Percentiles rank a stretch among this genome's conserved stretches.
Evolutionary conservation across 805 yeast species (phyloP).

Genomic region (Pichia deserticola): DNA sequence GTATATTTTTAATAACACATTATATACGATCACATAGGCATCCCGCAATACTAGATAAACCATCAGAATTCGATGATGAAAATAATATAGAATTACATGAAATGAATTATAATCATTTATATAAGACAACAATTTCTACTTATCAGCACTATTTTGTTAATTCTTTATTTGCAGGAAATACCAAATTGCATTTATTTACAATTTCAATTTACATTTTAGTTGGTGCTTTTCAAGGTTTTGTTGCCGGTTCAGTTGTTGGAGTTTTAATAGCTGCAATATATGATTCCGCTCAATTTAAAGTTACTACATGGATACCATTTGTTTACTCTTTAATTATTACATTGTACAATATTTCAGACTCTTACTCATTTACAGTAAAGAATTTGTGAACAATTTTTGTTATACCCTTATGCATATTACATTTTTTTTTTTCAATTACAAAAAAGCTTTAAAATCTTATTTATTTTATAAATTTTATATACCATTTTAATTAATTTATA

Average conservation of each 20-base stretch:
- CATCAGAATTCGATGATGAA: not conserved
- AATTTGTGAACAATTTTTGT: not conserved
- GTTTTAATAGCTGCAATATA: slow-evolving; percentile 68
- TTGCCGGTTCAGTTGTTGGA: slow-evolving; percentile 73
- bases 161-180: slow-evolving; percentile 3
- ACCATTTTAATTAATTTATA: too few species aligned
- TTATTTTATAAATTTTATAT: not conserved
- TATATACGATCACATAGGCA: slow-evolving; percentile 27
- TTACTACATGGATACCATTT: slow-evolving; percentile 95
- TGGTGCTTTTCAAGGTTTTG: slow-evolving; percentile 59
- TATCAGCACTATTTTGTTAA: slow-evolving; percentile 5
- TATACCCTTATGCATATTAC: too few species aligned
- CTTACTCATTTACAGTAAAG: slow-evolving; percentile 52
- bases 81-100: slow-evolving; percentile 1
- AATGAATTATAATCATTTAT: not conserved
- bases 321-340: slow-evolving; percentile 68
- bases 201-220: slow-evolving; percentile 39
- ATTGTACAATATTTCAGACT: slow-evolving; percentile 56
- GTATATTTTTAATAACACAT: slow-evolving; percentile 47
- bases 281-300: slow-evolving; percentile 68
- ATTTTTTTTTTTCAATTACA: not conserved
- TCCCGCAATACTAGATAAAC: not conserved
- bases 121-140: slow-evolving; percentile 1
- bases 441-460: not conserved
- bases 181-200: slow-evolving; percentile 32